Conservation (phyloP, 768 basidiomycete genomes). For the Tylopilus sp. region DNA sequence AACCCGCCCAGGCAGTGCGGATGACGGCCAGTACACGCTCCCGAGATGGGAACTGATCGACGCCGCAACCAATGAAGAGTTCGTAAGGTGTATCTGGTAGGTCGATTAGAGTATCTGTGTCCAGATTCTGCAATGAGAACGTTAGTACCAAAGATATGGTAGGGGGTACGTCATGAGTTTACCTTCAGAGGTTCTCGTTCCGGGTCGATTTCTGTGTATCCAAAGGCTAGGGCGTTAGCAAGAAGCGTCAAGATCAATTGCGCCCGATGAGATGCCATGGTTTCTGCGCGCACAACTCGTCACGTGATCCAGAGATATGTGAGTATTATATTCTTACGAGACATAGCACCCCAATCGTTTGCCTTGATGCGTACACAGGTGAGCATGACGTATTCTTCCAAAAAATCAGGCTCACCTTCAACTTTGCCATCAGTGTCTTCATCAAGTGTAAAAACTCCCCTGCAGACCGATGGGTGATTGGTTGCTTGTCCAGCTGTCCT, state of each 20-base stretch:
- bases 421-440: constrained; percentile 67
- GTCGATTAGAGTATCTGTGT: constrained; percentile 43
- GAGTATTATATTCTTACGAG: constrained; percentile 39
- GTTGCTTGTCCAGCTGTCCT: constrained; percentile 45
- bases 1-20: constrained; percentile 15
- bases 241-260: constrained; percentile 42
- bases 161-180: accelerated
- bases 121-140: constrained; percentile 42
- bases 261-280: constrained; percentile 46
- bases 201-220: constrained; percentile 44
- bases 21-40: constrained; percentile 13
- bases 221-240: constrained; percentile 46
- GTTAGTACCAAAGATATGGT: not conserved
- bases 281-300: constrained; percentile 34
- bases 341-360: constrained; percentile 63
- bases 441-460: constrained; percentile 54
- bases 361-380: constrained; percentile 27
- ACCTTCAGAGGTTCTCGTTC: constrained; percentile 52
- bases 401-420: constrained; percentile 42
- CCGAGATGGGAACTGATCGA: constrained; percentile 16
- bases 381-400: not conserved
- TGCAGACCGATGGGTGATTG: constrained; percentile 46
- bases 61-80: constrained; percentile 32
- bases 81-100: constrained; percentile 34
- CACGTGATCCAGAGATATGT: not conserved